Evolutionary conservation across 805 yeast genomes (phyloP), one percentile per base, ranked within the genome.

Genomic region (Sungouiella thailandica): DNA sequence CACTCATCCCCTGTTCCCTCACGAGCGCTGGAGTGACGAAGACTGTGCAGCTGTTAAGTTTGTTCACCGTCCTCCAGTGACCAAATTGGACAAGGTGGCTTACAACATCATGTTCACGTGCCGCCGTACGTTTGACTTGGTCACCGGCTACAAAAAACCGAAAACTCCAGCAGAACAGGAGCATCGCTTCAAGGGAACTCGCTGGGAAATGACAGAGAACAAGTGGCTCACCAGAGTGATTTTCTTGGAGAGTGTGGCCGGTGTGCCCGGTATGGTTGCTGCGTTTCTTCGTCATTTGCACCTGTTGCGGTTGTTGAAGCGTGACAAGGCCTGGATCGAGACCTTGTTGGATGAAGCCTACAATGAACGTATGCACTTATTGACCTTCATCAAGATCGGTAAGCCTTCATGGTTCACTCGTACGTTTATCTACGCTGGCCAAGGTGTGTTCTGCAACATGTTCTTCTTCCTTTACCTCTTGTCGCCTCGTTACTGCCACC

Each of bases 201-300:
- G 72, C 31, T 70, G 65, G 41, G 62, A 62, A 33, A 76, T 81
- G 83, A 75, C 81, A 4, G 73, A 72, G 17, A 65, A 62, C 34
- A 75, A 77, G 49, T 82, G 88, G 88, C 46, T 82, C 37, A 72
- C 76, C 5, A 55, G 83, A 34, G 58, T 72, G 36, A 73, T 82
- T 24, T 79, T 82, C 46, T 65, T 81, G 44, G 89, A 81, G 54
- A 71, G 79, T 39, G 68, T 82, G 36, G 89, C 89, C 4, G 88
- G 86, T 7, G 84, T 81, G n/a, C 89, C 89, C 1, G 88, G 89
- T 8, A 74, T 79, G 68, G 83, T 78, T 29, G 89, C 84, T 3
- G 82, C 83, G 1, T 81, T 80, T 57, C 55, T 82, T 27, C 70
- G 88, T 37, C 88, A 82, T 51, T 64, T 81, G 47, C 79, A 77